These are phyloP conservation scores for Bipolaris cookei DNA, from an alignment of 2,329 filamentous ascomycete species.

Conservation along the genomic window DNA sequence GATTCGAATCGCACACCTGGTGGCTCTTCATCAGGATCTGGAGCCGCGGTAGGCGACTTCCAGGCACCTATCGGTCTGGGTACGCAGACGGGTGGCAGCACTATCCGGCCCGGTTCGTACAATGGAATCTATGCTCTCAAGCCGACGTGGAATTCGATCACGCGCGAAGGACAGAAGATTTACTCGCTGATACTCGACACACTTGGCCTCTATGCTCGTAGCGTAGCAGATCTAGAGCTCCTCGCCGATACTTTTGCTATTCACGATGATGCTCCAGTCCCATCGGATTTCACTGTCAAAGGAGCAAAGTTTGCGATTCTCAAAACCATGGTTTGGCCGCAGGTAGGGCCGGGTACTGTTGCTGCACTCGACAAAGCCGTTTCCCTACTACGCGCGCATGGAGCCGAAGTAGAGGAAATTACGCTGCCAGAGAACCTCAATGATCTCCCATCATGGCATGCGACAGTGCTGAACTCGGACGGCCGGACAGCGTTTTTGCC, in stretches of 20 bases:
- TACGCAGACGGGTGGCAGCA: constrained; percentile 70
- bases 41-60: constrained; percentile 68
- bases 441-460: constrained; percentile 59
- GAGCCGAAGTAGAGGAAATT: constrained; percentile 64
- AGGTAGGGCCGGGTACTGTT: constrained; percentile 45
- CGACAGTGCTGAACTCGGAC: constrained; percentile 58
- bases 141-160: constrained; percentile 69
- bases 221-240: constrained; percentile 64
- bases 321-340: constrained; percentile 59
- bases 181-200: constrained; percentile 68
- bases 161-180: constrained; percentile 65
- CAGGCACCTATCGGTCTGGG: constrained; percentile 67
- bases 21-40: constrained; percentile 71
- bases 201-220: constrained; percentile 65
- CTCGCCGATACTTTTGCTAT: constrained; percentile 63
- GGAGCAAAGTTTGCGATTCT: constrained; percentile 62
- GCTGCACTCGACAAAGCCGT: constrained; percentile 47
- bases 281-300: constrained; percentile 47
- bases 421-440: constrained; percentile 52
- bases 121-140: constrained; percentile 70
- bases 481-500: constrained; percentile 61
- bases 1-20: constrained; percentile 63
- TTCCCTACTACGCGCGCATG: constrained; percentile 50
- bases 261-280: constrained; percentile 55
- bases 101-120: constrained; percentile 68